phyloP scores from a whole-genome alignment of 768 basidiomycete species.

The Gymnopilus dilepis region DNA sequence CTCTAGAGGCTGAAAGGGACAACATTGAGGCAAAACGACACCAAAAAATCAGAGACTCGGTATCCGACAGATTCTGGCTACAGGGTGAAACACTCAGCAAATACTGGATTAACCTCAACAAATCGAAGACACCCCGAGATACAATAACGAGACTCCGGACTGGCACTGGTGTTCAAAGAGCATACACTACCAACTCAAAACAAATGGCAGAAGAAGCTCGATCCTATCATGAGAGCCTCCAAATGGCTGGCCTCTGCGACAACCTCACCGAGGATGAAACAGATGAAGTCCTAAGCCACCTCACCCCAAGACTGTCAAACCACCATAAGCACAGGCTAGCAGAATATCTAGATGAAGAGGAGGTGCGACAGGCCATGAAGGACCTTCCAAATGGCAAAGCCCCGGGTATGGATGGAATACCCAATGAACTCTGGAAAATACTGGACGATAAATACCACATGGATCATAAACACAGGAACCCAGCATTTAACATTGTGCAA shows the following conservation, averaged over 20 bases:
- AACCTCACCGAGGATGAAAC: background rate
- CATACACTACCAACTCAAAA: background rate
- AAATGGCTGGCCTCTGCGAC: too few species aligned
- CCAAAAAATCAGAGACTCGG: slow-evolving; percentile 2
- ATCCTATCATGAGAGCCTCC: too few species aligned
- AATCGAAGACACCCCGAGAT: slow-evolving; percentile 10
- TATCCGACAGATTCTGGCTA: background rate
- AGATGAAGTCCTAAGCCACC: background rate
- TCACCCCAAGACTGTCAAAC: background rate
- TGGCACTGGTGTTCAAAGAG: background rate
- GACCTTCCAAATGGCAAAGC: slow-evolving; percentile 22
- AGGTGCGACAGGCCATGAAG: slow-evolving; percentile 6
- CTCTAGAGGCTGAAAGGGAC: background rate
- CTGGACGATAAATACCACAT: slow-evolving; percentile 7
- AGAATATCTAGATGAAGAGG: background rate
- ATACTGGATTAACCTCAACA: slow-evolving; percentile 14
- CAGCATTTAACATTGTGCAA: slow-evolving; percentile 21
- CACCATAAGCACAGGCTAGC: background rate
- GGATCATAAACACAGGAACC: background rate
- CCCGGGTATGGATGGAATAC: slow-evolving; percentile 22
- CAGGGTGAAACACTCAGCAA: slow-evolving; percentile 1
- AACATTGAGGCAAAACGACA: background rate
- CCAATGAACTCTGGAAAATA: slow-evolving; percentile 17
- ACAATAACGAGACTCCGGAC: background rate
- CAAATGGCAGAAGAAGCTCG: too few species aligned